phyloP scores from a whole-genome alignment of 1,284 basidiomycete species.

The Irpex lacteus region DNA sequence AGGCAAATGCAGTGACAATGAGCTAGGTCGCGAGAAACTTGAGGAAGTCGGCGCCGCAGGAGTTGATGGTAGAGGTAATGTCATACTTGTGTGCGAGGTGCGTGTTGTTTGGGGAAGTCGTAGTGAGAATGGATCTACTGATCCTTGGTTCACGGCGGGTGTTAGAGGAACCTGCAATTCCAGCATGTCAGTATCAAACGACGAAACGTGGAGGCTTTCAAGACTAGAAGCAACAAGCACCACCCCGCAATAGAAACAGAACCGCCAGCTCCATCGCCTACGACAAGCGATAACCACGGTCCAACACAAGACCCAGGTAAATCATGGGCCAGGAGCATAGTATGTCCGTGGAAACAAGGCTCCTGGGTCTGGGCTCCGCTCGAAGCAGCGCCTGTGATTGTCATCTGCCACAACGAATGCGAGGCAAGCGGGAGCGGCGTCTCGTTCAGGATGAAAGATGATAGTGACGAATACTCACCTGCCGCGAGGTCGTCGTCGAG shows the following conservation, averaged over 20 bases:
- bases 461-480: neutral
- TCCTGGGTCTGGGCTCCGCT: neutral
- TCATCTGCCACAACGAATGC: neutral
- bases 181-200: neutral
- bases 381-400: neutral
- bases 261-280: too few species aligned
- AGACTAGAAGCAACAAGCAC: neutral
- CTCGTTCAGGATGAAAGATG: neutral
- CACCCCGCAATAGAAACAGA: neutral
- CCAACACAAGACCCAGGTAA: neutral
- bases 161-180: neutral
- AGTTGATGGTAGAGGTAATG: neutral
- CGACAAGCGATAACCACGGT: too few species aligned
- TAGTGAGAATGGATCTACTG: constrained; percentile 7
- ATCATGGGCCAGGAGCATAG: neutral
- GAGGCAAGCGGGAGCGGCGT: neutral
- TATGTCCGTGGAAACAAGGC: neutral
- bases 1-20: constrained; percentile 6
- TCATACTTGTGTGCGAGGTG: neutral
- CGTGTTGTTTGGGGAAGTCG: neutral
- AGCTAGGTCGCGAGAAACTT: neutral
- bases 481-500: constrained; percentile 44
- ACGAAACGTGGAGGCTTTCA: neutral
- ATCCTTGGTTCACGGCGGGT: neutral
- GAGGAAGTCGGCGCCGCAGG: neutral